Evolutionary conservation across 1,139 yeast species (phyloP).

Genomic region (Saccharomyces hybrid): DNA sequence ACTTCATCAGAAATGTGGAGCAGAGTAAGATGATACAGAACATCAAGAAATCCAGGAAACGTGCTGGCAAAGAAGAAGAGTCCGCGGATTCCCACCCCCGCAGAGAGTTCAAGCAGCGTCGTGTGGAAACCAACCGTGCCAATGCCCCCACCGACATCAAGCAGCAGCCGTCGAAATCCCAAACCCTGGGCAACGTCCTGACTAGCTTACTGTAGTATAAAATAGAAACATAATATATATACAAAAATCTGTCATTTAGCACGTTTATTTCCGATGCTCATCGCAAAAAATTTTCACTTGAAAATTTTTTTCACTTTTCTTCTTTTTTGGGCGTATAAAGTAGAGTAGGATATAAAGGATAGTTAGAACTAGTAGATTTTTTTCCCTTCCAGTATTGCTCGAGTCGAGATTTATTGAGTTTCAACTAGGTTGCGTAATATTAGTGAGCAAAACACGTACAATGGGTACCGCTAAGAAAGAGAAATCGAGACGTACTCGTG

Average conservation of each 20-base stretch:
- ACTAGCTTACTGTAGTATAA: slow-evolving; percentile 31
- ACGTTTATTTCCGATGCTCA: slow-evolving; percentile 4
- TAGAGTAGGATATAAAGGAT: neutral
- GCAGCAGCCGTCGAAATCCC: slow-evolving; percentile 26
- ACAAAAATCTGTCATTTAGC: slow-evolving; percentile 3
- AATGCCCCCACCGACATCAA: slow-evolving; percentile 48
- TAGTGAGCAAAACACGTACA: slow-evolving; percentile 5
- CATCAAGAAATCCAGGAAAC: slow-evolving; percentile 43
- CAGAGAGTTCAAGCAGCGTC: slow-evolving; percentile 56
- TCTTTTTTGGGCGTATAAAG: slow-evolving; percentile 2
- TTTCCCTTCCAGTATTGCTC: slow-evolving; percentile 3
- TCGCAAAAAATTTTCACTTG: slow-evolving; percentile 5
- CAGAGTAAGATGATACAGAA: slow-evolving; percentile 71
- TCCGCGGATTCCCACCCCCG: slow-evolving; percentile 34
- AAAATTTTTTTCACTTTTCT: slow-evolving; percentile 2
- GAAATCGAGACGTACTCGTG: slow-evolving; percentile 74
- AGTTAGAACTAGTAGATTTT: neutral
- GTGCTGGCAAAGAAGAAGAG: slow-evolving; percentile 13
- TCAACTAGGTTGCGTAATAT: neutral
- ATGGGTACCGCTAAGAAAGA: slow-evolving; percentile 96
- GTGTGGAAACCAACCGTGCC: slow-evolving; percentile 57
- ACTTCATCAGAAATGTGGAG: slow-evolving; percentile 77
- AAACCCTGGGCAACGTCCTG: slow-evolving; percentile 41
- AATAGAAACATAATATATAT: neutral
- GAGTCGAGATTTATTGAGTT: neutral